These are phyloP conservation scores for Mentha longifolia DNA, from an alignment of 257 asterid genomes.

Conservation along the genomic window DNA sequence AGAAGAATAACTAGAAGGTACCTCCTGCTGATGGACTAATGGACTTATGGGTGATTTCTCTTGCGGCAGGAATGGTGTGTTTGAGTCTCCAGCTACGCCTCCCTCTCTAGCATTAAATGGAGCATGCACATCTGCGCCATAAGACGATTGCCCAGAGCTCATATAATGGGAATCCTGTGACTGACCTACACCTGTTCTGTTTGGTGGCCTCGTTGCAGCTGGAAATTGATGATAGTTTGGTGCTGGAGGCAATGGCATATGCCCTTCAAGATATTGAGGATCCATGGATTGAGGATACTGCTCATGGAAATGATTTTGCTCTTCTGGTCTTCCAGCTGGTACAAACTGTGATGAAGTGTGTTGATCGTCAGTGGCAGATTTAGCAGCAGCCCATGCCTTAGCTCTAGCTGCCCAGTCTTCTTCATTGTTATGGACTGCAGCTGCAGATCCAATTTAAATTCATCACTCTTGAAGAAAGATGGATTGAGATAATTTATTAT, in stretches of 20 bases:
- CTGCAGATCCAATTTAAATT: conserved; percentile 35
- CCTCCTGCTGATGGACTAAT: conserved; percentile 98
- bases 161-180: conserved; percentile 50
- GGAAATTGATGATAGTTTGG: conserved; percentile 62
- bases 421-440: conserved; percentile 66
- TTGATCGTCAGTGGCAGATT: conserved; percentile 68
- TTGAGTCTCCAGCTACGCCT: conserved; percentile 57
- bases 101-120: conserved; percentile 63
- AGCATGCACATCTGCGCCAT: conserved; percentile 43
- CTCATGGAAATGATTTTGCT: conserved; percentile 54
- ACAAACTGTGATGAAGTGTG: conserved; percentile 56
- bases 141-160: conserved; percentile 57
- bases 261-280: conserved; percentile 51
- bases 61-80: conserved; percentile 51
- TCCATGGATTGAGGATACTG: conserved; percentile 59
- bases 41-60: conserved; percentile 66
- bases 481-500: no score
- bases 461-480: conserved; percentile 21
- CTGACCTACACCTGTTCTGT: conserved; percentile 47
- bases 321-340: conserved; percentile 58
- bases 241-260: conserved; percentile 42
- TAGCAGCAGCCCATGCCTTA: conserved; percentile 96
- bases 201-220: conserved; percentile 45
- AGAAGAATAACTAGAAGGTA: conserved; percentile 99
- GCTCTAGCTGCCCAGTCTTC: conserved; percentile 99